Evolutionary conservation across 768 basidiomycete genomes (phyloP).

Genomic region (Podaxis sp.): DNA sequence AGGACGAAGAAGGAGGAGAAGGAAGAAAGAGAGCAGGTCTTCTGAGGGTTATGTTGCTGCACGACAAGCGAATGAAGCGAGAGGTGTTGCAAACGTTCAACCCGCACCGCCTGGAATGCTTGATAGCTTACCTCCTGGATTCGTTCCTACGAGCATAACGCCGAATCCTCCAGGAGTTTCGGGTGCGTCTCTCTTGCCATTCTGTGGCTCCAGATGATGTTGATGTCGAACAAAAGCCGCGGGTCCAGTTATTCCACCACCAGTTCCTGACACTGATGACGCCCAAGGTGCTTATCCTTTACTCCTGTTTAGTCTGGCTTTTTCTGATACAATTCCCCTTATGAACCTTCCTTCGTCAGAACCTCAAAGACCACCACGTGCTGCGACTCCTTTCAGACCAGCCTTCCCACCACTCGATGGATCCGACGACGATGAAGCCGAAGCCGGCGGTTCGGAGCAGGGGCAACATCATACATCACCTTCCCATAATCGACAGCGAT

Average conservation of each 20-base stretch:
- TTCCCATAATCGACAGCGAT: conserved; percentile 5
- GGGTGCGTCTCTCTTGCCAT: neutral
- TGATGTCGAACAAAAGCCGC: neutral
- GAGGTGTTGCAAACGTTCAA: neutral
- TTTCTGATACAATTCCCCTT: conserved; percentile 5
- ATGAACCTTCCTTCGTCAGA: conserved; percentile 10
- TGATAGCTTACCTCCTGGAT: conserved; percentile 23
- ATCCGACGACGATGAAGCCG: conserved; percentile 19
- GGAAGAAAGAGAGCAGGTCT: conserved; percentile 6
- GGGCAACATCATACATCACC: conserved; percentile 7
- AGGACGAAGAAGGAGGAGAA: conserved; percentile 13
- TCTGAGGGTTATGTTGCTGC: conserved; percentile 12
- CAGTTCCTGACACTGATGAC: neutral
- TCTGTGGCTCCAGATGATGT: neutral
- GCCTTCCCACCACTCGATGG: conserved; percentile 9
- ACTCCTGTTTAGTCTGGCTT: conserved; percentile 13
- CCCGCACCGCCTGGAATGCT: conserved; percentile 14
- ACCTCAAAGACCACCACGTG: conserved; percentile 14
- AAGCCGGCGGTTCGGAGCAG: conserved; percentile 15
- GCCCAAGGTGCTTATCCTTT: conserved; percentile 13
- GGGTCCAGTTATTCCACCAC: conserved; percentile 14
- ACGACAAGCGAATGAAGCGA: neutral
- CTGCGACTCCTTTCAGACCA: conserved; percentile 26
- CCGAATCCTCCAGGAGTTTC: conserved; percentile 16
- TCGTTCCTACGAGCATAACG: conserved; percentile 13